Evolutionary conservation across 345 rosid species (phyloP).

Genomic region (Lumnitzera littorea): DNA sequence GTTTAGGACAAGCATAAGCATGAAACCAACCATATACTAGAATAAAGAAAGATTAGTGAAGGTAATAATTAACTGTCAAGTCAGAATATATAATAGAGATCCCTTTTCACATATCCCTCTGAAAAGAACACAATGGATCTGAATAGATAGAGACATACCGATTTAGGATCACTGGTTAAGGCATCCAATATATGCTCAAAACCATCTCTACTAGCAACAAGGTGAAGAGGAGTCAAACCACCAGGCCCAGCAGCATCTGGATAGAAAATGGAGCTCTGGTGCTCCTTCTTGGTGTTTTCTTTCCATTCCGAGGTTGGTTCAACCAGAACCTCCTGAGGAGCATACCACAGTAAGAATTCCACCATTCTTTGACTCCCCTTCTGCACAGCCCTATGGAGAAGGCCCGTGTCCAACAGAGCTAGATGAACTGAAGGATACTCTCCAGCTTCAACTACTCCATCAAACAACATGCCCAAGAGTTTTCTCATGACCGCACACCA

Average conservation of each 20-base stretch:
- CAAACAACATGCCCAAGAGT: conserved; percentile 36
- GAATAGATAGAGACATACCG: conserved; percentile 25
- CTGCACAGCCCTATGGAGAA: conserved; percentile 56
- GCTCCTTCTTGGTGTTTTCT: conserved; percentile 10
- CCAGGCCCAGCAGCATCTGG: conserved; percentile 49
- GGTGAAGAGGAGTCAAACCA: conserved; percentile 74
- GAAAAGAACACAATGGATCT: background rate
- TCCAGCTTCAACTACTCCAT: conserved; percentile 35
- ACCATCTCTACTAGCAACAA: conserved; percentile 53
- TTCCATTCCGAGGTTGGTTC: conserved; percentile 20
- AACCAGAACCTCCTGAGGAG: conserved; percentile 19
- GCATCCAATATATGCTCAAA: conserved; percentile 53
- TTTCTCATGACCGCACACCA: conserved; percentile 75
- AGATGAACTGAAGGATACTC: conserved; percentile 29
- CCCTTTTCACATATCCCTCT: too few relatives aligned
- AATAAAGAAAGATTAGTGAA: too few relatives aligned
- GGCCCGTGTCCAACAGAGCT: conserved; percentile 45
- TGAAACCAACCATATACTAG: too few relatives aligned
- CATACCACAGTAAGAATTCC: conserved; percentile 42
- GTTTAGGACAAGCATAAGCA: too few relatives aligned
- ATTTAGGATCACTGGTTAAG: conserved; percentile 58
- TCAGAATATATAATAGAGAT: too few relatives aligned
- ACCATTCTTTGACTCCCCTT: conserved; percentile 49
- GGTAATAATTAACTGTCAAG: too few relatives aligned
- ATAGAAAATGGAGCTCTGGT: conserved; percentile 24